These are phyloP conservation scores for Psidium friedrichsthalianum DNA, from an alignment of 345 rosid genomes.

Conservation along the genomic window DNA sequence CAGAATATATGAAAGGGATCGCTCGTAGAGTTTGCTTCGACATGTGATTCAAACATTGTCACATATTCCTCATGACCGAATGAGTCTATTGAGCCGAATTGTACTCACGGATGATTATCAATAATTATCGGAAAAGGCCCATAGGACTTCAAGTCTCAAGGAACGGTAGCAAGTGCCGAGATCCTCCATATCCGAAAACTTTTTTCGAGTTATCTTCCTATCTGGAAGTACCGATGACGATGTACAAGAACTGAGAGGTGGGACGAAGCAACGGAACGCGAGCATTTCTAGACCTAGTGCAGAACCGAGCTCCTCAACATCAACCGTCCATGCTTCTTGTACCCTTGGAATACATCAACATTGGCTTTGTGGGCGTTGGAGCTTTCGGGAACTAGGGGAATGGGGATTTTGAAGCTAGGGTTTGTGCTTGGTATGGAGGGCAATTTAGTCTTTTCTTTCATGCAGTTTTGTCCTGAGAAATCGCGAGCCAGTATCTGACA, in stretches of 20 bases:
- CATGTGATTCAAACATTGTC: neutral
- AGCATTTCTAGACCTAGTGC: neutral
- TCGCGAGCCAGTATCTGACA: neutral
- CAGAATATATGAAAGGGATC: neutral
- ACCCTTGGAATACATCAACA: neutral
- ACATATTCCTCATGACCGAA: neutral
- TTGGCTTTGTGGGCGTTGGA: neutral
- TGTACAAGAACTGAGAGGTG: neutral
- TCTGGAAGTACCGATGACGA: neutral
- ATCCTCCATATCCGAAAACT: neutral
- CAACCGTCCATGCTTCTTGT: neutral
- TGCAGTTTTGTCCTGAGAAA: neutral
- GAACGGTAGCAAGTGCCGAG: neutral
- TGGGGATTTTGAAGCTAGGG: neutral
- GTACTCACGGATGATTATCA: neutral
- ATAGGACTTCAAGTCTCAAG: neutral
- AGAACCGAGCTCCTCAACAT: neutral
- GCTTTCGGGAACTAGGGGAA: neutral
- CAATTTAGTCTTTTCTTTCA: neutral
- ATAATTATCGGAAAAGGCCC: neutral
- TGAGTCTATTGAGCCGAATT: neutral
- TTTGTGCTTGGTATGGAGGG: neutral
- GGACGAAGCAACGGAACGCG: neutral
- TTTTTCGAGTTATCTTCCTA: neutral
- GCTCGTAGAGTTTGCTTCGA: neutral